These are phyloP conservation scores for Trametes cubensis DNA, from an alignment of 768 basidiomycete genomes.

Conservation along the genomic window DNA sequence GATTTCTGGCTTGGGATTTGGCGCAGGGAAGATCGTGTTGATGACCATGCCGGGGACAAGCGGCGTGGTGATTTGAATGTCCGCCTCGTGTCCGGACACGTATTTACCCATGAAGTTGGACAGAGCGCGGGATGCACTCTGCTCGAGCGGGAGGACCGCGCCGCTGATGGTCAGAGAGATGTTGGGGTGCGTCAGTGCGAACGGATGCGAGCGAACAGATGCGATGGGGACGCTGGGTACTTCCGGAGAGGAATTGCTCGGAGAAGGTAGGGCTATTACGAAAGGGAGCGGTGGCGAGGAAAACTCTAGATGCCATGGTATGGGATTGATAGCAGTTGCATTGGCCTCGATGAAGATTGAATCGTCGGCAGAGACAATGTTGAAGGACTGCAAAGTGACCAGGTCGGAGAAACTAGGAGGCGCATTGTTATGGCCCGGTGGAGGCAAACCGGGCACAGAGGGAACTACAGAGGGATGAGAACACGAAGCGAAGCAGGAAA, in stretches of 20 bases:
- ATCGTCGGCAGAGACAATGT: conserved; percentile 40
- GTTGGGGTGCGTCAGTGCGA: conserved; percentile 68
- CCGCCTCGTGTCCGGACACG: conserved; percentile 57
- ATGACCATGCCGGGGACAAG: conserved; percentile 53
- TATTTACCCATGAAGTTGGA: conserved; percentile 68
- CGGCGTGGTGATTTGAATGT: conserved; percentile 59
- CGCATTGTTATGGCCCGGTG: conserved; percentile 51
- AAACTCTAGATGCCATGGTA: conserved; percentile 51
- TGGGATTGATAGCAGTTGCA: conserved; percentile 62
- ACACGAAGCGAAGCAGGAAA: neutral
- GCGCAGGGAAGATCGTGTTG: conserved; percentile 63
- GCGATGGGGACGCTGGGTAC: conserved; percentile 48
- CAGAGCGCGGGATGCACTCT: conserved; percentile 39
- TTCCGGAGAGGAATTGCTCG: conserved; percentile 18
- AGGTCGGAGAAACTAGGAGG: conserved; percentile 62
- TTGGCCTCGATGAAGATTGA: conserved; percentile 43
- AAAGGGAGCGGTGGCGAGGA: conserved; percentile 65
- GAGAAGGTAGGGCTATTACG: conserved; percentile 51
- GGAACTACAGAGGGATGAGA: conserved; percentile 50
- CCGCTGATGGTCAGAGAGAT: conserved; percentile 62
- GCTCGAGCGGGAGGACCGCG: conserved; percentile 52
- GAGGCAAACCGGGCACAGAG: conserved; percentile 64
- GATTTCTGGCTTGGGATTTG: conserved; percentile 62
- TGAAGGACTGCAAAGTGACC: conserved; percentile 61
- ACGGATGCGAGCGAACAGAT: conserved; percentile 55